Conservation (phyloP, 2,329 filamentous ascomycete species). For the Monilinia laxa region DNA sequence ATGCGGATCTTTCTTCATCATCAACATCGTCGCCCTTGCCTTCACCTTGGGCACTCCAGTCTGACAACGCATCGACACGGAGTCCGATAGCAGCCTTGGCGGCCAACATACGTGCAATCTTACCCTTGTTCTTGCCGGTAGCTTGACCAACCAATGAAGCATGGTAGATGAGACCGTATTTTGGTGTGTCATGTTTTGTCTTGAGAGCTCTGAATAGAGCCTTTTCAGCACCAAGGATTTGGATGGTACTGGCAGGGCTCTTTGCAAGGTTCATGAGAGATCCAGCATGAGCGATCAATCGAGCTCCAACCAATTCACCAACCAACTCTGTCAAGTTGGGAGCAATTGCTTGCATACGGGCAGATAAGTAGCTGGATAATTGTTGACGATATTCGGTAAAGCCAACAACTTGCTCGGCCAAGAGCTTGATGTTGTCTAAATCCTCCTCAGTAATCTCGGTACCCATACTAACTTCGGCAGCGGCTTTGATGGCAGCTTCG, state of each 20-base stretch:
- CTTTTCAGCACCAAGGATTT: slow-evolving; percentile 98
- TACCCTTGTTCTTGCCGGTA: slow-evolving; percentile 97
- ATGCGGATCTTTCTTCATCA: slow-evolving; percentile 82
- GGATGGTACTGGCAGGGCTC: slow-evolving; percentile 90
- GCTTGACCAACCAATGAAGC: slow-evolving; percentile 94
- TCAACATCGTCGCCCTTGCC: slow-evolving; percentile 64
- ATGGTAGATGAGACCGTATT: slow-evolving; percentile 94
- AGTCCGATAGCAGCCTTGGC: slow-evolving; percentile 91
- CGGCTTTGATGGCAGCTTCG: slow-evolving; percentile 85
- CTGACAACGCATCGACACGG: slow-evolving; percentile 84
- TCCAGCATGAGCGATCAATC: slow-evolving; percentile 91
- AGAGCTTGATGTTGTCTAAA: slow-evolving; percentile 84
- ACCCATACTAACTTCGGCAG: slow-evolving; percentile 96
- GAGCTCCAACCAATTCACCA: slow-evolving; percentile 89
- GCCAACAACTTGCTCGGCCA: slow-evolving; percentile 89
- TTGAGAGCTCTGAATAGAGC: slow-evolving; percentile 97
- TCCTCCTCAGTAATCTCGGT: slow-evolving; percentile 94
- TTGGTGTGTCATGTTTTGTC: slow-evolving; percentile 98
- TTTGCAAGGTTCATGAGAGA: slow-evolving; percentile 95
- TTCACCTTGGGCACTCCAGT: slow-evolving; percentile 68
- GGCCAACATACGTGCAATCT: slow-evolving; percentile 94
- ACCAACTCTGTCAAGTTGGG: slow-evolving; percentile 93
- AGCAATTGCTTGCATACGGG: slow-evolving; percentile 94
- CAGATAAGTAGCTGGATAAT: slow-evolving; percentile 83
- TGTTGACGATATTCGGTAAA: slow-evolving; percentile 89